Base-by-base conservation (phyloP, 202 grass and related monocot species). In the Eragrostis tef region DNA sequence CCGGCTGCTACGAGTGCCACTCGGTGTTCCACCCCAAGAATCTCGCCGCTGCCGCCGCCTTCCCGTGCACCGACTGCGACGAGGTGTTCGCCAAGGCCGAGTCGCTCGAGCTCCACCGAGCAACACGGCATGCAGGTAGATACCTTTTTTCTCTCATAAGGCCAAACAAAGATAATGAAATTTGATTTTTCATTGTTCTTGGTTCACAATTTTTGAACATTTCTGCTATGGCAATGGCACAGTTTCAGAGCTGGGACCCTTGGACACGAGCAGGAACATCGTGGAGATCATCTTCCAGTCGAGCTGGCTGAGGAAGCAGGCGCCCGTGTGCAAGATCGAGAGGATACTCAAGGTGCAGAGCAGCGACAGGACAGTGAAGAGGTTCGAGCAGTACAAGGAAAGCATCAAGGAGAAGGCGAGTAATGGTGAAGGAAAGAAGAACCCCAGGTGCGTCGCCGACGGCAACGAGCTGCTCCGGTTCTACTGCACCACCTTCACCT, bases 261-360 rank as follows among this genome's bases (percentile, higher is more conserved):
- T 90, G 1, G 97, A 99, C 81, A 93, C 87, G 0, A 92, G 97
- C 83, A 84, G 89, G 90, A 99, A 96, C 66, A 91, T 99, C 29
- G 91, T 99, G 60, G 93, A 99, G 75, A 93, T 99, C 79, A 99
- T 99, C 78, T 99, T 99, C 81, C 86, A 88, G 60, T 96, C 97
- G 10, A 99, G 93, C 86, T 99, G 97, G 93, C 59, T 90, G 8
- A 73, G 80, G 71, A 96, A 87, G 25, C 77, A 79, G 80, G 54
- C 71, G 42, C 78, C 91, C 24, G 17, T 88, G 2, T 90, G 89
- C 91, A 87, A 39, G 88, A 92, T 99, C 27, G 90, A 99, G 13
- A 86, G 93, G 75, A 86, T 99, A 39, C 79, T 96, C 16, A 99
- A 92, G 83, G 88, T 96, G 22, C 85, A 87, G 17, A 86, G 42